These are phyloP conservation scores for Abelmoschus esculentus DNA, from an alignment of 345 rosid genomes.

Conservation along the genomic window DNA sequence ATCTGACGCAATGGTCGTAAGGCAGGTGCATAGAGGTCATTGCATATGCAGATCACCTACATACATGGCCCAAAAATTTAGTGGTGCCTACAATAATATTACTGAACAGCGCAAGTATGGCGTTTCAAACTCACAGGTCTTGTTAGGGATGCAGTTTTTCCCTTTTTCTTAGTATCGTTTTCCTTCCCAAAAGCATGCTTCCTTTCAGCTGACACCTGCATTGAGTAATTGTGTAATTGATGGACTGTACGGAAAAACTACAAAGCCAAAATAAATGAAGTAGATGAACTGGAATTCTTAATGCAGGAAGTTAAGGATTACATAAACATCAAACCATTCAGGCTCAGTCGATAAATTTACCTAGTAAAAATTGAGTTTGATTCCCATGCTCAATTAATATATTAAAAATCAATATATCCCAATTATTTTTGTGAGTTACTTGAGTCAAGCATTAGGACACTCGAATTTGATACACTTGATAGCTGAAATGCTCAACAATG, in stretches of 20 bases:
- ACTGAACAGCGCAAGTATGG: constrained; percentile 14
- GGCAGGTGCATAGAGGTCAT: constrained; percentile 88
- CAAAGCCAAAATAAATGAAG: neutral
- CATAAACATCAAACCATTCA: neutral
- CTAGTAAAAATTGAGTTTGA: neutral
- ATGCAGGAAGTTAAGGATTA: neutral
- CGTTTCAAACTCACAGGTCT: constrained; percentile 66
- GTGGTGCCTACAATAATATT: neutral
- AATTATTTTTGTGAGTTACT: neutral
- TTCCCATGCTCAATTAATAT: neutral
- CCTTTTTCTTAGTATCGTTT: constrained; percentile 48
- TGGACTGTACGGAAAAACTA: neutral
- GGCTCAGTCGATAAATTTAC: neutral
- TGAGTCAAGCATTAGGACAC: neutral
- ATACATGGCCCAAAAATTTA: constrained; percentile 10
- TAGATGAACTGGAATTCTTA: neutral
- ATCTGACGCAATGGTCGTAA: constrained; percentile 86
- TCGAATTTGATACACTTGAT: neutral
- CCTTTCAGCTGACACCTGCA: constrained; percentile 69
- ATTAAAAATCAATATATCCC: neutral
- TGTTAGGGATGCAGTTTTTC: constrained; percentile 50
- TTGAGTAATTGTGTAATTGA: neutral
- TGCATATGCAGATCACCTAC: constrained; percentile 80
- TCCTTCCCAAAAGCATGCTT: constrained; percentile 54
- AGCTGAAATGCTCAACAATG: neutral